Evolutionary conservation across 371 early-diverging fungal species (phyloP).

Genomic region (Mucor indicus): DNA sequence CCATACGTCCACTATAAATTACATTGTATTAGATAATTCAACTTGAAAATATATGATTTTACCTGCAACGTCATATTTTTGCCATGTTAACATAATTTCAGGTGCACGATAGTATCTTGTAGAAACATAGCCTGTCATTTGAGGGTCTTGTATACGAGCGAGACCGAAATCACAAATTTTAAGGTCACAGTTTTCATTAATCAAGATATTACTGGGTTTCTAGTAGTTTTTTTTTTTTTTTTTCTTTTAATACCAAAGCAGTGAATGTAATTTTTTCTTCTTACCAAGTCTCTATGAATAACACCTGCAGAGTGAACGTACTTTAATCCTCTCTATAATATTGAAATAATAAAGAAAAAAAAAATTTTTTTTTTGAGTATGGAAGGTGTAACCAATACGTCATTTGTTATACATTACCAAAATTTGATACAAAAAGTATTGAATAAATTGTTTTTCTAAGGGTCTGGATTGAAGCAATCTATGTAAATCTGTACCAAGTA

Average conservation of each 20-base stretch:
- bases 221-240: constrained; percentile 9
- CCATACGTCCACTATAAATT: constrained; percentile 93
- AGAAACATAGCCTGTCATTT: constrained; percentile 96
- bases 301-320: constrained; percentile 95
- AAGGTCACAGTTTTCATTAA: constrained; percentile 95
- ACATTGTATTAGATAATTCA: no score
- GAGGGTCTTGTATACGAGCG: constrained; percentile 89
- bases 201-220: constrained; percentile 95
- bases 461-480: constrained; percentile 84
- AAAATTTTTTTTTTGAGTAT: constrained; percentile 3
- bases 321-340: constrained; percentile 73
- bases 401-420: constrained; percentile 46
- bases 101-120: constrained; percentile 99
- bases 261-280: neutral
- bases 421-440: constrained; percentile 96
- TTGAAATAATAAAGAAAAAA: constrained; percentile 13
- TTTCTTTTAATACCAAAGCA: neutral
- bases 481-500: constrained; percentile 92
- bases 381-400: neutral
- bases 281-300: constrained; percentile 90
- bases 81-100: constrained; percentile 98
- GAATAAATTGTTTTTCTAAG: constrained; percentile 89
- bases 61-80: constrained; percentile 93
- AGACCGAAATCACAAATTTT: constrained; percentile 98
- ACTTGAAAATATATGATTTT: no score